phyloP scores from a whole-genome alignment of 2,329 filamentous ascomycete species.

The Alternaria infectoria region DNA sequence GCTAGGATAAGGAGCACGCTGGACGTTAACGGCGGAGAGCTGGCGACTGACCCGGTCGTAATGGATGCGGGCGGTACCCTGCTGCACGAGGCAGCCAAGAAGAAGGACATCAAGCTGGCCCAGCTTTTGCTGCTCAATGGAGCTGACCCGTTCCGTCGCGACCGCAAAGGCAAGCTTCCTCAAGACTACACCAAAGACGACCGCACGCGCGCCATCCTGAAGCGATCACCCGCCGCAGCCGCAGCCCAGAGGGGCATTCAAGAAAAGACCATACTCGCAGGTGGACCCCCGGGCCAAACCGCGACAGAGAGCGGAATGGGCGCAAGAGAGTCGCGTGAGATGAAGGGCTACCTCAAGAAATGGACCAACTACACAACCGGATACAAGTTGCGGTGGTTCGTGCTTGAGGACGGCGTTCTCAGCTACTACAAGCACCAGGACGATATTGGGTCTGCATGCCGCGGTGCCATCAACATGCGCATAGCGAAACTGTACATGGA shows the following conservation, averaged over 20 bases:
- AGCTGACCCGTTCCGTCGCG: conserved; percentile 92
- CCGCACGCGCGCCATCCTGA: conserved; percentile 82
- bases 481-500: conserved; percentile 97
- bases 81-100: conserved; percentile 89
- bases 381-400: conserved; percentile 97
- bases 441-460: conserved; percentile 92
- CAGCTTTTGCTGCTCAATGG: conserved; percentile 91
- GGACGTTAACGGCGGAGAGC: conserved; percentile 90
- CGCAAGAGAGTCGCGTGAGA: conserved; percentile 88
- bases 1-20: conserved; percentile 82
- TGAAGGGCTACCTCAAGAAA: conserved; percentile 99
- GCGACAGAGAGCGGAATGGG: conserved; percentile 67
- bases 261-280: conserved; percentile 93
- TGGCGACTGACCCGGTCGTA: conserved; percentile 80
- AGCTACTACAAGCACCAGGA: conserved; percentile 99
- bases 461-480: conserved; percentile 97
- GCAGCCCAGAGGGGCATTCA: conserved; percentile 95
- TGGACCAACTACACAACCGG: conserved; percentile 99
- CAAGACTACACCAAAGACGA: conserved; percentile 98
- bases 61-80: conserved; percentile 86
- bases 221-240: conserved; percentile 91
- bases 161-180: conserved; percentile 92
- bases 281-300: conserved; percentile 64
- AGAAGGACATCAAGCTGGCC: conserved; percentile 84
- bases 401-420: conserved; percentile 93